phyloP scores from a whole-genome alignment of 345 rosid genomes.

The Brassica cretica region DNA sequence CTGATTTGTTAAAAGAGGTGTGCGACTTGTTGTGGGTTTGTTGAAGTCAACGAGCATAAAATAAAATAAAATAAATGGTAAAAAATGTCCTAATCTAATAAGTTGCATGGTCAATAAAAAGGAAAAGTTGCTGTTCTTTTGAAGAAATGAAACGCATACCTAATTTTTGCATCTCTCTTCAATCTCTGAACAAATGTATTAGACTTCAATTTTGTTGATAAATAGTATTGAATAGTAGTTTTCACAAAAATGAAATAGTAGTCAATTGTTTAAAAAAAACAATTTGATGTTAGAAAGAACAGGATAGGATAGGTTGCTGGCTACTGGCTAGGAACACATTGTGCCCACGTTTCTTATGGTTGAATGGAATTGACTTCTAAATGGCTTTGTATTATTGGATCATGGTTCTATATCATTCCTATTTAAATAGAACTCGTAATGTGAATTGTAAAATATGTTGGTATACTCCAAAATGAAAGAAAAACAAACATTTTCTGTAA shows the following conservation, averaged over 20 bases:
- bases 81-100: conserved; percentile 20
- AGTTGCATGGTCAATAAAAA: conserved; percentile 17
- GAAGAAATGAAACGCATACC: not conserved
- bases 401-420: not conserved
- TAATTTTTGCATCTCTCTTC: not conserved
- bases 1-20: conserved; percentile 19
- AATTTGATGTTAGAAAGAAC: not conserved
- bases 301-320: not conserved
- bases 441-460: conserved; percentile 15
- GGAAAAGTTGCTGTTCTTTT: conserved; percentile 11
- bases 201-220: conserved; percentile 2
- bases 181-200: not conserved
- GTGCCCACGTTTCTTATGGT: conserved; percentile 14
- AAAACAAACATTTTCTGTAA: not conserved
- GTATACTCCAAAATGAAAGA: not conserved
- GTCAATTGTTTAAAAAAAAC: not conserved
- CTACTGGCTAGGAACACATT: not conserved
- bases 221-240: not conserved
- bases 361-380: conserved; percentile 30
- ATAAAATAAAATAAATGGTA: not conserved
- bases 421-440: not conserved
- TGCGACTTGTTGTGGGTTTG: conserved; percentile 15
- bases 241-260: not conserved
- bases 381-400: not conserved
- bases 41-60: conserved; percentile 28